Percentiles rank a stretch among this genome's conserved stretches.
Conservation (phyloP, 371 early-diverging fungal genomes). For the Mortierella sp. region DNA sequence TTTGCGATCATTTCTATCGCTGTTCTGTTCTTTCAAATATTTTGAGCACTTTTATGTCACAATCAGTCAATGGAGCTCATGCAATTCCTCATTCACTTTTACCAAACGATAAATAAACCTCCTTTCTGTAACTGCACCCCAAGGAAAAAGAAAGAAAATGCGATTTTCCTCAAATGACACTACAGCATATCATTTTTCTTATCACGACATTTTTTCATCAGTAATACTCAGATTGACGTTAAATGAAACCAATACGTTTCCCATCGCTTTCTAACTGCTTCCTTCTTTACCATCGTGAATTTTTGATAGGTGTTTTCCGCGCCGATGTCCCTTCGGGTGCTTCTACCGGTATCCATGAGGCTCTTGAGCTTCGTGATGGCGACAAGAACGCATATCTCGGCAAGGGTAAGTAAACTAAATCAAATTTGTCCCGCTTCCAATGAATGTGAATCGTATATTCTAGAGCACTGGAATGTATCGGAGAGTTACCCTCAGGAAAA, state of each 20-base stretch:
- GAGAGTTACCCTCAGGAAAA: too few relatives aligned
- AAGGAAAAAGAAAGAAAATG: constrained; percentile 6
- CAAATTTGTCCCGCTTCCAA: too few relatives aligned
- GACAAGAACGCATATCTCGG: constrained; percentile 91
- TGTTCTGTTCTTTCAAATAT: too few relatives aligned
- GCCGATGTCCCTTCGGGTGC: constrained; percentile 99
- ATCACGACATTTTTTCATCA: background rate
- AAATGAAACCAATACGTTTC: too few relatives aligned
- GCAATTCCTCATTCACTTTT: too few relatives aligned
- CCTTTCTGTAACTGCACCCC: too few relatives aligned
- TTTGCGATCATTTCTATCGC: too few relatives aligned
- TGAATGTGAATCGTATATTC: too few relatives aligned
- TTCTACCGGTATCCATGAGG: constrained; percentile 99
- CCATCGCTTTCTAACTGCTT: background rate
- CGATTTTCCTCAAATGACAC: background rate
- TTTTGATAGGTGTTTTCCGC: constrained; percentile 79
- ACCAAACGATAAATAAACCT: too few relatives aligned
- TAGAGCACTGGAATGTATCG: too few relatives aligned
- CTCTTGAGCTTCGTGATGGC: constrained; percentile 95
- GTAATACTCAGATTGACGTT: background rate
- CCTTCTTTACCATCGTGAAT: background rate
- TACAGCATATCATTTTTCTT: background rate
- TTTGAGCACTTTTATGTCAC: too few relatives aligned
- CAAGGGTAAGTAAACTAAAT: constrained; percentile 92
- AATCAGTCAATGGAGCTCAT: too few relatives aligned